phyloP scores from a whole-genome alignment of 345 rosid species.

The Turritis glabra region DNA sequence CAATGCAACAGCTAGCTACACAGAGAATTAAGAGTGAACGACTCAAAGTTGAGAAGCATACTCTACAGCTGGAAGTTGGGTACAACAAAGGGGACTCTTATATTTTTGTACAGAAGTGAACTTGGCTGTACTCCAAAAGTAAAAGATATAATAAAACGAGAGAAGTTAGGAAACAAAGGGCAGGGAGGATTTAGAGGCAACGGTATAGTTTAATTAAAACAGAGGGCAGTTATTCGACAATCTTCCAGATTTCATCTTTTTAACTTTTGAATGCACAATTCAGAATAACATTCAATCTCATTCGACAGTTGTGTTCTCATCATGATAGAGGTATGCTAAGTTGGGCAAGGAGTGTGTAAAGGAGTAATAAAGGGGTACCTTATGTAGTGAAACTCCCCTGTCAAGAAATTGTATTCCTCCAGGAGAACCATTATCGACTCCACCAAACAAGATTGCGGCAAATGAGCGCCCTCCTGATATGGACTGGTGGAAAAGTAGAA shows the following conservation, averaged over 20 bases:
- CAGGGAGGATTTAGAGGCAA: slow-evolving; percentile 2
- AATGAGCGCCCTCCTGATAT: slow-evolving; percentile 93
- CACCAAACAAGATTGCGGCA: slow-evolving; percentile 82
- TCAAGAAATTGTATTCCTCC: slow-evolving; percentile 47
- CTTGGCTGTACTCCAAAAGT: neutral
- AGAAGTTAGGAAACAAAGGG: neutral
- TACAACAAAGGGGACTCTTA: neutral
- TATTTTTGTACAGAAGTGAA: neutral
- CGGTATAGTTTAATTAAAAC: neutral
- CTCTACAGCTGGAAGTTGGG: slow-evolving; percentile 7
- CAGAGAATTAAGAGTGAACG: neutral
- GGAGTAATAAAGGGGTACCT: slow-evolving; percentile 45
- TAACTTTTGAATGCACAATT: slow-evolving; percentile 9
- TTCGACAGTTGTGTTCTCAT: slow-evolving; percentile 12
- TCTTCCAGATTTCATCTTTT: slow-evolving; percentile 14
- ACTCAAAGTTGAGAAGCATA: neutral
- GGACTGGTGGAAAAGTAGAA: slow-evolving; percentile 53
- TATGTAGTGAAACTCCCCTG: slow-evolving; percentile 72
- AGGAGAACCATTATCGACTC: slow-evolving; percentile 52
- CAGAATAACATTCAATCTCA: neutral
- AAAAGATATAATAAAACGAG: slow-evolving; percentile 9
- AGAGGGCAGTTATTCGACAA: neutral
- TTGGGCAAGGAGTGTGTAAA: slow-evolving; percentile 10
- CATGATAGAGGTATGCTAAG: slow-evolving; percentile 16
- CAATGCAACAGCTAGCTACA: neutral